Base-by-base conservation (phyloP, 495 filamentous ascomycete genomes). In the Penicillium atrosanguineum region DNA sequence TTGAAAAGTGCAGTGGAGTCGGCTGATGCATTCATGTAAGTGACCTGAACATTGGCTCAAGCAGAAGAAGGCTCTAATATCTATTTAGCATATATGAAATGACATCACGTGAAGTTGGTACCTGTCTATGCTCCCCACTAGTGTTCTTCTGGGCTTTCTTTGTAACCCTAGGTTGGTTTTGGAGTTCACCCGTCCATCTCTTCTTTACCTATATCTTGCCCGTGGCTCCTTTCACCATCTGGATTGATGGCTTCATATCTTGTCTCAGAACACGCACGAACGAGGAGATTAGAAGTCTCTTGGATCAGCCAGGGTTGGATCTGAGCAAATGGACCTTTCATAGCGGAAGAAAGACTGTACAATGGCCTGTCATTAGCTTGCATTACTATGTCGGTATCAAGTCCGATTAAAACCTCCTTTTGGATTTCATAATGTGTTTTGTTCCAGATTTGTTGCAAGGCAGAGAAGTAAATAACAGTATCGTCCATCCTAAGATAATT, bases 11-110 rank as follows among this genome's bases (percentile, higher is more conserved):
- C 86, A 0, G 61, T 89, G 2, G 71, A 82, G 53, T 85, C 77
- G 1, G 75, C 79, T 23, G 82, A 86, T 55, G 84, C 81, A 11
- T 87, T 90, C 57, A 84, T 82, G 72, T 83, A 56, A 64, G 66
- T 59, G 29, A 12, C 8, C 18, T 21, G 15, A 20, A 45, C 4
- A 7, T 3, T 46, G 0, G 0, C 43, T n/a, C 11, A 8, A 31
- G 28, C 28, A 31, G 11, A 31, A 31, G 23, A 1, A 12, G 7
- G 11, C 2, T 31, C 11, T 29, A 18, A 31, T 26, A n/a, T 49
- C 11, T 41, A n/a, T 43, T 11, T 34, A 83, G 82, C 3, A 90
- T 91, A 52, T 83, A 90, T 51, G 88, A 91, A 65, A 78, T 91
- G 11, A 86, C 90, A 62, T 79, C 81, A 6, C 28, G 28, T 7